Conservation (phyloP, 1,284 basidiomycete genomes). For the Chondrostereum purpureum region DNA sequence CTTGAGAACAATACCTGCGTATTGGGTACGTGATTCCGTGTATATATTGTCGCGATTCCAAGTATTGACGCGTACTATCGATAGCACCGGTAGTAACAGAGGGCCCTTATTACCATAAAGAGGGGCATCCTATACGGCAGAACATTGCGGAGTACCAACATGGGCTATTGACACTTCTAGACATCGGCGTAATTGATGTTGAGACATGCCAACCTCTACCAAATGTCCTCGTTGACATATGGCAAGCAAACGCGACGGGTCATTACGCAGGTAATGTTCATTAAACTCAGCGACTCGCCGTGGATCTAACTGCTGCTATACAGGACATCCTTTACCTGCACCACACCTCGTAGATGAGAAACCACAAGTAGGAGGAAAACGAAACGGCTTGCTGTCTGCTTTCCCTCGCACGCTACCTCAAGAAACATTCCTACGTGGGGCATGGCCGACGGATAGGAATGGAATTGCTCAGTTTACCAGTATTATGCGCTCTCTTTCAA, state of each 20-base stretch:
- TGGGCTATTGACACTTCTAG: slow-evolving; percentile 32
- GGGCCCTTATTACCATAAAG: slow-evolving; percentile 42
- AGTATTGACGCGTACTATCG: not conserved
- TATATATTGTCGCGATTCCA: not conserved
- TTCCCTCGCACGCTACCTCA: slow-evolving; percentile 33
- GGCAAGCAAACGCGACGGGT: slow-evolving; percentile 54
- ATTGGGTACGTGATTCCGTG: slow-evolving; percentile 19
- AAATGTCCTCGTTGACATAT: slow-evolving; percentile 68
- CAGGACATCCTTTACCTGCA: slow-evolving; percentile 33
- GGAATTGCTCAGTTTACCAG: slow-evolving; percentile 62
- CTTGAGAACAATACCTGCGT: slow-evolving; percentile 47
- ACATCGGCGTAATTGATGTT: slow-evolving; percentile 69
- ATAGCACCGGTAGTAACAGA: slow-evolving; percentile 42
- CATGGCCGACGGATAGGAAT: slow-evolving; percentile 59
- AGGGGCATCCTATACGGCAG: slow-evolving; percentile 39
- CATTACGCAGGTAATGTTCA: slow-evolving; percentile 37
- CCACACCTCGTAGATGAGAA: slow-evolving; percentile 33
- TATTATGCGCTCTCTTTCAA: slow-evolving; percentile 18
- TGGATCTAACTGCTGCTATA: not conserved
- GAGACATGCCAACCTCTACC: slow-evolving; percentile 57
- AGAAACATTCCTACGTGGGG: slow-evolving; percentile 57
- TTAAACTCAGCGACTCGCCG: slow-evolving; percentile 1
- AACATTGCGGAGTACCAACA: slow-evolving; percentile 43
- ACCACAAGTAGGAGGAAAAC: slow-evolving; percentile 37
- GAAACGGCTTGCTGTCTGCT: slow-evolving; percentile 32